A percentile compares a stretch with the other conserved stretches of the same genome.
These are phyloP conservation scores for Solanum okadae DNA, from an alignment of 257 asterid genomes.

Conservation along the genomic window DNA sequence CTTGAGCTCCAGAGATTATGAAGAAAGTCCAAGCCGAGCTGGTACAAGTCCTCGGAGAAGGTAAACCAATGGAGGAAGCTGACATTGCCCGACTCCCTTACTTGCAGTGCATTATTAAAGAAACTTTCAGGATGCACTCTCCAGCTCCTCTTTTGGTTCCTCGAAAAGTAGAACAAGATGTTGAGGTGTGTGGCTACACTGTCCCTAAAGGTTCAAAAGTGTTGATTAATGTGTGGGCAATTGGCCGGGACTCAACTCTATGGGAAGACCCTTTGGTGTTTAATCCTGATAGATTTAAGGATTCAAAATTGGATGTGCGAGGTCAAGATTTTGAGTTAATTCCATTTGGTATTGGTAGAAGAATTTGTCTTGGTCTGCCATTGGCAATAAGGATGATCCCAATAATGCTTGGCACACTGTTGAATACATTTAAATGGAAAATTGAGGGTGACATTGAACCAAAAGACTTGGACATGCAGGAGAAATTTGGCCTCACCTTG, in stretches of 20 bases:
- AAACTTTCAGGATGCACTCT: neutral
- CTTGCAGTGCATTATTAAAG: neutral
- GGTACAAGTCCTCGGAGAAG: neutral
- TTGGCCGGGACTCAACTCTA: neutral
- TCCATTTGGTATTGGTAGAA: slow-evolving; percentile 4
- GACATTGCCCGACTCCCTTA: neutral
- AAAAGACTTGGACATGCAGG: neutral
- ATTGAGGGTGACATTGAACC: neutral
- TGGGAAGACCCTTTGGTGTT: neutral
- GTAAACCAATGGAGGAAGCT: neutral
- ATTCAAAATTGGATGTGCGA: neutral
- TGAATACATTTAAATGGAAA: slow-evolving; percentile 1
- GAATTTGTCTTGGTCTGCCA: slow-evolving; percentile 4
- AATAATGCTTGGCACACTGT: neutral
- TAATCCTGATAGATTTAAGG: slow-evolving; percentile 1
- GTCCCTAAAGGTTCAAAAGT: neutral
- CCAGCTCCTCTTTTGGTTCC: neutral
- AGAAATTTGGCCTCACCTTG: slow-evolving; percentile 1
- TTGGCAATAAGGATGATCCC: neutral
- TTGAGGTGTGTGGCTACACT: slow-evolving; percentile 1
- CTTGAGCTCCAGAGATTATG: neutral
- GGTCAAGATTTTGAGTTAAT: slow-evolving; percentile 2
- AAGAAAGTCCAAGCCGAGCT: neutral
- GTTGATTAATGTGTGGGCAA: neutral
- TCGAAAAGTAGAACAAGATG: neutral